Evolutionary conservation across 2,329 filamentous ascomycete genomes (phyloP).

Genomic region (Metarhizium anisopliae): DNA sequence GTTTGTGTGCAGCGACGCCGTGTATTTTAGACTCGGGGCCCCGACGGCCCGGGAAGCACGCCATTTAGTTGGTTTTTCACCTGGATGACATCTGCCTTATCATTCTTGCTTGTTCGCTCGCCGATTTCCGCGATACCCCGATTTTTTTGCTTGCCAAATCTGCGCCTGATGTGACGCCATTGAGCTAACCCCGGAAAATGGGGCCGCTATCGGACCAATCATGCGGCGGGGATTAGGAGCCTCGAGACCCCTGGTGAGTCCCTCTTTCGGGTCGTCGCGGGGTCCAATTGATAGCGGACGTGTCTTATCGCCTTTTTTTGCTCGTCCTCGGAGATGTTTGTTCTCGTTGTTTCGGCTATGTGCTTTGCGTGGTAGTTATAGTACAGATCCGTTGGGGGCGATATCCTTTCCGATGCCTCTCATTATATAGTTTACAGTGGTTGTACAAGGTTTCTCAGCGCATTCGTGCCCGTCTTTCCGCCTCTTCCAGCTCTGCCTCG

Average conservation of each 20-base stretch:
- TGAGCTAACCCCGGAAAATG: constrained; percentile 1
- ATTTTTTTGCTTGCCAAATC: constrained; percentile 8
- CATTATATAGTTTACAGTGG: background rate
- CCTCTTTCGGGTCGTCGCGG: background rate
- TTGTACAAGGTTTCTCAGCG: constrained; percentile 1
- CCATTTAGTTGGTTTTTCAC: too few relatives aligned
- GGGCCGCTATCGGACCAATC: constrained; percentile 16
- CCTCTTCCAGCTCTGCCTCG: constrained; percentile 15
- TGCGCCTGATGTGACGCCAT: constrained; percentile 25
- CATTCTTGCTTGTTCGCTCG: background rate
- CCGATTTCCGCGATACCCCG: background rate
- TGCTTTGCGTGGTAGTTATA: background rate
- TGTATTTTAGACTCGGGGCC: too few relatives aligned
- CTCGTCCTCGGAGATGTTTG: background rate
- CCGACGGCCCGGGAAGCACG: too few relatives aligned
- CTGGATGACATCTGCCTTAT: too few relatives aligned
- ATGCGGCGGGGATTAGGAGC: background rate
- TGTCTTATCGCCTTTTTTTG: background rate
- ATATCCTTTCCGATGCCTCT: background rate
- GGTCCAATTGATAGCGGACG: background rate
- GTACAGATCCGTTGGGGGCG: background rate
- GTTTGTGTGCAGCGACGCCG: too few relatives aligned
- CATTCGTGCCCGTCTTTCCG: background rate
- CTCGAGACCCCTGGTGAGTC: too few relatives aligned
- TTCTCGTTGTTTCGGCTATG: background rate